phyloP scores from a whole-genome alignment of 495 filamentous ascomycete species.

The Platismatia glauca region DNA sequence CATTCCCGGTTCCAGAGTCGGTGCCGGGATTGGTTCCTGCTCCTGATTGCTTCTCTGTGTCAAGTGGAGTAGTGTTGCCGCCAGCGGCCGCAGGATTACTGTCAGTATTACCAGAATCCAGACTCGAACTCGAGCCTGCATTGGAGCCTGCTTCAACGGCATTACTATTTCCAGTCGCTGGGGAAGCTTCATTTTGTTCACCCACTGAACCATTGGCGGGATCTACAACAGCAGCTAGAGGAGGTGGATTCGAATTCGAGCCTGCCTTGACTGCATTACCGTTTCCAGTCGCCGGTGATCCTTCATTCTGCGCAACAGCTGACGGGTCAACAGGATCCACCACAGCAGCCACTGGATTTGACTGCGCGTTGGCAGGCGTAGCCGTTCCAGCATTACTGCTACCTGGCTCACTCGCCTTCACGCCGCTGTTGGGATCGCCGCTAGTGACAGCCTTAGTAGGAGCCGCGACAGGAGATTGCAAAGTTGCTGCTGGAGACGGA shows the following conservation, averaged over 20 bases:
- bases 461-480: constrained; percentile 2
- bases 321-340: background rate
- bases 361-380: background rate
- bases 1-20: background rate
- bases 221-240: too few species aligned
- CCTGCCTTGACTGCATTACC: background rate
- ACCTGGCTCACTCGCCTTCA: background rate
- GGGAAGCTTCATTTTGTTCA: too few species aligned
- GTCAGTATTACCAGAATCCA: background rate
- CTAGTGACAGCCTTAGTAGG: background rate
- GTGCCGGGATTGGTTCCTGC: background rate
- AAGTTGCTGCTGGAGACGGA: constrained; percentile 5
- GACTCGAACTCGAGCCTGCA: background rate
- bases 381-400: background rate
- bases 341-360: background rate
- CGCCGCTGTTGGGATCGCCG: background rate
- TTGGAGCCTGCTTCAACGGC: background rate
- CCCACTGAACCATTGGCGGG: too few species aligned
- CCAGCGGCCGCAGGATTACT: background rate
- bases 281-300: background rate
- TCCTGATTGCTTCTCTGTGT: background rate
- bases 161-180: background rate
- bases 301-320: background rate
- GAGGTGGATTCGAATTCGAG: too few species aligned
- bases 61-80: background rate